A percentile compares a stretch with the other conserved stretches of the same genome.
Evolutionary conservation across 2,329 filamentous ascomycete genomes (phyloP).

Genomic region (Colletotrichum phormii): DNA sequence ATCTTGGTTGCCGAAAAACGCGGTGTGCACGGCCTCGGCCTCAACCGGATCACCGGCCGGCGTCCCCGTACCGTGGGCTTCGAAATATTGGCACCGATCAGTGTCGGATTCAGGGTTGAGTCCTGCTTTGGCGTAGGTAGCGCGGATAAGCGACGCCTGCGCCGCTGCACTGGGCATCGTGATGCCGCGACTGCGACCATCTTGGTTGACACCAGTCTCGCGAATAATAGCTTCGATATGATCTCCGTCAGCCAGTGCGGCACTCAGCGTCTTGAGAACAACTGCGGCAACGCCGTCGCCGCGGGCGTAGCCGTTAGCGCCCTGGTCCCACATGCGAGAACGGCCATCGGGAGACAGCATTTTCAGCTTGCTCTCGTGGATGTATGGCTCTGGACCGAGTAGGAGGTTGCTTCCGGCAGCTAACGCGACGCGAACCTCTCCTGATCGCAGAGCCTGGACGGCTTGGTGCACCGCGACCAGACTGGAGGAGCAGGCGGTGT

Average conservation of each 20-base stretch:
- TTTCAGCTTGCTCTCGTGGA: constrained; percentile 36
- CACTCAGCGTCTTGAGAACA: constrained; percentile 57
- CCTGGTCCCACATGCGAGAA: constrained; percentile 54
- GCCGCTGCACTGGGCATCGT: constrained; percentile 48
- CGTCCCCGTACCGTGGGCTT: constrained; percentile 55
- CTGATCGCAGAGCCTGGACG: constrained; percentile 47
- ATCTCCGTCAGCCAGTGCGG: constrained; percentile 52
- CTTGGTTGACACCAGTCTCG: constrained; percentile 39
- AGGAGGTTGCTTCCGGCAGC: constrained; percentile 44
- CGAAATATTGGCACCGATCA: constrained; percentile 38
- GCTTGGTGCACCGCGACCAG: constrained; percentile 55
- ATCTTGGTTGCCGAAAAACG: constrained; percentile 44
- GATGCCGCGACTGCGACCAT: constrained; percentile 43
- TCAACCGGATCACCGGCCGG: constrained; percentile 52
- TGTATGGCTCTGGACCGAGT: constrained; percentile 10
- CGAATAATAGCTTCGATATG: constrained; percentile 42
- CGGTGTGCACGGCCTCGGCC: constrained; percentile 42
- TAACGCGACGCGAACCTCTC: constrained; percentile 45
- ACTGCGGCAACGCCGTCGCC: constrained; percentile 63
- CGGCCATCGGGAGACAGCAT: constrained; percentile 38
- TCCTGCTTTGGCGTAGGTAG: constrained; percentile 41
- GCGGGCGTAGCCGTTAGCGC: constrained; percentile 63
- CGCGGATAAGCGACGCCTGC: constrained; percentile 43
- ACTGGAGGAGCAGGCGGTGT: constrained; percentile 59
- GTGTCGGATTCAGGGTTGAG: constrained; percentile 24